Percentiles rank a stretch among this genome's conserved stretches.
Conservation (phyloP, 129 eudicot species). For the carrot (Daucus carota) region DNA sequence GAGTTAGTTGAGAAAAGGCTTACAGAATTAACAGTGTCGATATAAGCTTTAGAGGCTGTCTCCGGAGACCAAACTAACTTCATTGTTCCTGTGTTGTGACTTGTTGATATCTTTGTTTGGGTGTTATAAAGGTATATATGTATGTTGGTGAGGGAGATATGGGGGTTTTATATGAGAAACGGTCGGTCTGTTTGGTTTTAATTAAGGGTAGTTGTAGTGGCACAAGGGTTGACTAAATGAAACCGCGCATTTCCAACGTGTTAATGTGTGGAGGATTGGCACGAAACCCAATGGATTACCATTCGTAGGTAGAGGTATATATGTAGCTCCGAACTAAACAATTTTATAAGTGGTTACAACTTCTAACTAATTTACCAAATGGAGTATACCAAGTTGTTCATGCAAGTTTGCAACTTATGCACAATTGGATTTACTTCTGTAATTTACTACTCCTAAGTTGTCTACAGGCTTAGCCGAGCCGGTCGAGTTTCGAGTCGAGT, state of each 20-base stretch:
- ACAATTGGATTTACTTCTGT: no score
- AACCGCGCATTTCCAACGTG: constrained; percentile 24
- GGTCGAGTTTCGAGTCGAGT: no score
- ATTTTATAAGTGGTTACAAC: no score
- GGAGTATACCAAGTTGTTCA: no score
- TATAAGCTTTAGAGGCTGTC: constrained; percentile 73
- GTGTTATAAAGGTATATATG: neutral
- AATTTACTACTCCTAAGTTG: no score
- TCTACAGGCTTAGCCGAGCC: no score
- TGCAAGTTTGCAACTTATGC: no score
- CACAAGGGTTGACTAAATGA: neutral
- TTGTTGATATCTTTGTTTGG: neutral
- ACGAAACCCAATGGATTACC: neutral
- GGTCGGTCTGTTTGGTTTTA: neutral
- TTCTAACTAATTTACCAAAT: neutral
- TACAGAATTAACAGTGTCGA: constrained; percentile 88
- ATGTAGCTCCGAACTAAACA: no score
- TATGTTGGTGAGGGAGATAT: neutral
- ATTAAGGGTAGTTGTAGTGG: neutral
- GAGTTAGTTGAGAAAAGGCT: neutral
- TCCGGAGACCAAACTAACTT: constrained; percentile 97
- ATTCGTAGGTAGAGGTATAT: no score
- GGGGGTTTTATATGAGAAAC: constrained; percentile 5
- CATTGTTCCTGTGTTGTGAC: constrained; percentile 27
- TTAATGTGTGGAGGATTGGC: constrained; percentile 2